These are phyloP conservation scores for Mychonastes homosphaera DNA, from an alignment of 139 green algal genomes.

Conservation along the genomic window DNA sequence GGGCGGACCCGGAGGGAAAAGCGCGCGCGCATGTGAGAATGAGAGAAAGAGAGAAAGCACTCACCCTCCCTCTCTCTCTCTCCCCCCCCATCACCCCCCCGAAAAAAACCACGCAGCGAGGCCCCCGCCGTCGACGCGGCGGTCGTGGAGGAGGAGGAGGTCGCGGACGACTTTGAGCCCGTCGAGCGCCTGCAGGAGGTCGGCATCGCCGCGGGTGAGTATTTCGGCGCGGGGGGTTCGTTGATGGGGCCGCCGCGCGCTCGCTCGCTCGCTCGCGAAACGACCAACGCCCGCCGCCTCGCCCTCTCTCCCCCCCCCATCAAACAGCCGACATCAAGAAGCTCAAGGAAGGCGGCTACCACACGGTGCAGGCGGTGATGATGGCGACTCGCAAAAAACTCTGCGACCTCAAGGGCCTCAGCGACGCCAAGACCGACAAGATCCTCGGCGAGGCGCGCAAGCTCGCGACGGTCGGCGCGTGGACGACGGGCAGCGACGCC, in stretches of 20 bases:
- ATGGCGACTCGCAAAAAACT: slow-evolving; percentile 53
- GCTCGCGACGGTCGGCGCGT: slow-evolving; percentile 19
- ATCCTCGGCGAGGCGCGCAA: slow-evolving; percentile 67
- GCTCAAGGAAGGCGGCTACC: slow-evolving; percentile 69
- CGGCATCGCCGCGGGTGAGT: slow-evolving; percentile 46
- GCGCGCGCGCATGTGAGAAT: no score
- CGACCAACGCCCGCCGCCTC: neutral
- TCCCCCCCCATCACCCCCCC: no score
- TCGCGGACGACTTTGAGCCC: slow-evolving; percentile 37
- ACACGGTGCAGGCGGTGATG: slow-evolving; percentile 63
- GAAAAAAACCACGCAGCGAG: no score
- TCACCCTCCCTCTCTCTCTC: no score
- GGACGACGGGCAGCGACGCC: slow-evolving; percentile 21
- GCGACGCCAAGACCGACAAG: slow-evolving; percentile 90
- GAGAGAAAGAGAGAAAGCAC: no score
- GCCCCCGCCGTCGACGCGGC: neutral
- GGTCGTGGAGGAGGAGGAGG: slow-evolving; percentile 10
- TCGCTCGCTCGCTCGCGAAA: neutral
- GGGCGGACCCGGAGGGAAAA: no score
- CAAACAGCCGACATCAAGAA: slow-evolving; percentile 78
- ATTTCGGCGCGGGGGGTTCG: neutral
- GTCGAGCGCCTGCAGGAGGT: slow-evolving; percentile 59
- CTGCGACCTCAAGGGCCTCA: slow-evolving; percentile 79
- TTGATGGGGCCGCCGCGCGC: no score
- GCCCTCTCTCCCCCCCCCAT: neutral